phyloP scores from a whole-genome alignment of 2,329 filamentous ascomycete species.

The Mycosphaerelloides madeirae region DNA sequence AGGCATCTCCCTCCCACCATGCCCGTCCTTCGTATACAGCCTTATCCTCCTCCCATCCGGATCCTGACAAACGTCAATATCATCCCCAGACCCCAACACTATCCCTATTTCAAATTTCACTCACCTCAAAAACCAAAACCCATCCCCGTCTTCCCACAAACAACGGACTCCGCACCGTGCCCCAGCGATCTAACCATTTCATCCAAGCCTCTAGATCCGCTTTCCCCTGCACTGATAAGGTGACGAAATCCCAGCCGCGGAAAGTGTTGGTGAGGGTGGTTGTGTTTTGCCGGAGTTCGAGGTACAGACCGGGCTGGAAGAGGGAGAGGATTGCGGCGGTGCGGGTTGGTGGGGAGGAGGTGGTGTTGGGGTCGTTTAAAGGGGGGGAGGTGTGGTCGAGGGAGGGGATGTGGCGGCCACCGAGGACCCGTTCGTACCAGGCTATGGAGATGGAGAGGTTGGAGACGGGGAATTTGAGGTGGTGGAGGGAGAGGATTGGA shows the following conservation, averaged over 20 bases:
- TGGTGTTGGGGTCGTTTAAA: no score
- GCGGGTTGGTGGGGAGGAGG: no score
- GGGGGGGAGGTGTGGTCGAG: slow-evolving; percentile 7
- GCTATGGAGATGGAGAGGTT: slow-evolving; percentile 12
- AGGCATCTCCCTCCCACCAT: not conserved
- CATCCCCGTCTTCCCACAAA: not conserved
- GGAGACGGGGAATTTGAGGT: slow-evolving; percentile 11
- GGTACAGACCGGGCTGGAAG: not conserved
- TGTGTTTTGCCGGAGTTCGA: not conserved
- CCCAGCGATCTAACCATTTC: not conserved
- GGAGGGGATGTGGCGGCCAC: slow-evolving; percentile 4
- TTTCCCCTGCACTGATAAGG: not conserved
- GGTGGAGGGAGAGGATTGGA: slow-evolving; percentile 10
- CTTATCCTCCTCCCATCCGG: not conserved
- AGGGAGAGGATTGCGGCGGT: not conserved
- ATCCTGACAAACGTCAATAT: no score
- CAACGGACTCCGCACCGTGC: not conserved
- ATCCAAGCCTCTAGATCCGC: not conserved
- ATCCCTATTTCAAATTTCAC: no score
- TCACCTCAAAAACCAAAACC: no score
- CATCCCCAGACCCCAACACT: no score
- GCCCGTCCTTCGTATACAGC: not conserved
- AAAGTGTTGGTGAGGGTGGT: not conserved
- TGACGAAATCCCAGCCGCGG: not conserved
- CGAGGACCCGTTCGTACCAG: slow-evolving; percentile 13